Base-by-base conservation (phyloP, 352 stramenopile species). In the Aphanomyces astaci region DNA sequence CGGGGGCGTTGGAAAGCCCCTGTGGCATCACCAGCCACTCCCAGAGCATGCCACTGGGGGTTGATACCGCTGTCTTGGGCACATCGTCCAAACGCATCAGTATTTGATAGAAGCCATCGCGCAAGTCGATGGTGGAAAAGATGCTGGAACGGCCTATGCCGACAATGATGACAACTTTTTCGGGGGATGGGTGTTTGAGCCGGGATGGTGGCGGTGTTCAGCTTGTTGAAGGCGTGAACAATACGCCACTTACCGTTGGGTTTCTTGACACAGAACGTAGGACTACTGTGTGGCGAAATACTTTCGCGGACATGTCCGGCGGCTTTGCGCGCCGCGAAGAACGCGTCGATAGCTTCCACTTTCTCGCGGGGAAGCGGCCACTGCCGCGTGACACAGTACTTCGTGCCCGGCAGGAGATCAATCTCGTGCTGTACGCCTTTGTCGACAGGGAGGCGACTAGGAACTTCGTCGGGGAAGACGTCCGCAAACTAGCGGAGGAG, bases 201-300 rank as follows among this genome's bases (percentile, higher is more conserved):
- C 1, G 69, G 60, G 5, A 79, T 70, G 0, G 70, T 79, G 1
- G 54, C 67, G n/a, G 54, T 57, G 43, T 81, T 79, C 1, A 78
- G 65, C 52, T 76, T 78, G 52, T 78, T 78, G 48, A 70, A 76
- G 33, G 66, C 69, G 28, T 79, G 74, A 7, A 77, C 64, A 32
- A 79, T 76, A n/a, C 70, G 30, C 69, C 72, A 77, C 19, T 31
- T 33, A 0, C 72, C 70, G 3, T 72, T 66, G 3, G 72, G 51
- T 36, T 79, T 76, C 1, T 62, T 55, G 0, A 77, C 59, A 43
- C 72, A 77, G 32, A 79, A 76, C 0, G 71, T 77, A 19, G 74
- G 55, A 27, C 31, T 49, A 32, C 57, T 51, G 46, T 75, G 63
- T 13, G 74, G 71, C 10, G 43, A 72, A 19, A 65, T 78, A 9